phyloP scores from a whole-genome alignment of 2,329 filamentous ascomycete genomes.

The Exophiala calicioides region DNA sequence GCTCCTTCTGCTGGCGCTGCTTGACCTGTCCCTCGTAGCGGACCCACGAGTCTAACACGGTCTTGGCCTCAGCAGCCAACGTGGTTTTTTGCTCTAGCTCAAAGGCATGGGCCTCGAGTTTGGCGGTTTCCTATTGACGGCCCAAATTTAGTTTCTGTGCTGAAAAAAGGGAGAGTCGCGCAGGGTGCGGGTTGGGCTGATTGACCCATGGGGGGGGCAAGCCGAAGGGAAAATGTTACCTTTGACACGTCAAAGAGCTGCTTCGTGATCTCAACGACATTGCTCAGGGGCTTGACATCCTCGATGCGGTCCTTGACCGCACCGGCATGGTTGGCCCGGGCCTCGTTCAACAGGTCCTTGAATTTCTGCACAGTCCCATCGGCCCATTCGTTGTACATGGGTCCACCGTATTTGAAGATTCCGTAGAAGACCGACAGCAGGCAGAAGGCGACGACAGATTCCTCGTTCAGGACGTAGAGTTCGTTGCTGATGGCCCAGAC shows the following conservation, averaged over 20 bases:
- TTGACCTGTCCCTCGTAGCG: constrained; percentile 98
- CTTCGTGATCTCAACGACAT: constrained; percentile 97
- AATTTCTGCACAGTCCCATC: constrained; percentile 87
- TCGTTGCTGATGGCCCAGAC: constrained; percentile 98
- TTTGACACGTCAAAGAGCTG: constrained; percentile 96
- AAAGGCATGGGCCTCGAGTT: constrained; percentile 92
- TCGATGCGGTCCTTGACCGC: constrained; percentile 93
- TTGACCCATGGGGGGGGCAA: too few species aligned
- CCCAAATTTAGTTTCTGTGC: too few species aligned
- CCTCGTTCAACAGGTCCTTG: constrained; percentile 90
- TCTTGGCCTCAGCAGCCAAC: constrained; percentile 88
- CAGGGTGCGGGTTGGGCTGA: too few species aligned
- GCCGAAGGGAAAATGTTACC: too few species aligned
- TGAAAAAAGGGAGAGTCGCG: too few species aligned
- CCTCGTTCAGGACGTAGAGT: constrained; percentile 99
- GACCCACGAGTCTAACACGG: constrained; percentile 96
- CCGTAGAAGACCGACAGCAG: constrained; percentile 90
- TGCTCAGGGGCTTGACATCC: constrained; percentile 89
- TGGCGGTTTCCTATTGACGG: constrained; percentile 77
- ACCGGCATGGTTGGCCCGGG: constrained; percentile 89
- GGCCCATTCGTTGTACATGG: constrained; percentile 90
- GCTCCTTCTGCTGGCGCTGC: constrained; percentile 96
- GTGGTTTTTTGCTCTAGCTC: constrained; percentile 97
- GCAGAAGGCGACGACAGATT: constrained; percentile 91
- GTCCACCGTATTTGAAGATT: constrained; percentile 90